Evolutionary conservation across 2,329 filamentous ascomycete genomes (phyloP), one percentile per base, ranked within the genome.

Genomic region (Orbilia javanica): DNA sequence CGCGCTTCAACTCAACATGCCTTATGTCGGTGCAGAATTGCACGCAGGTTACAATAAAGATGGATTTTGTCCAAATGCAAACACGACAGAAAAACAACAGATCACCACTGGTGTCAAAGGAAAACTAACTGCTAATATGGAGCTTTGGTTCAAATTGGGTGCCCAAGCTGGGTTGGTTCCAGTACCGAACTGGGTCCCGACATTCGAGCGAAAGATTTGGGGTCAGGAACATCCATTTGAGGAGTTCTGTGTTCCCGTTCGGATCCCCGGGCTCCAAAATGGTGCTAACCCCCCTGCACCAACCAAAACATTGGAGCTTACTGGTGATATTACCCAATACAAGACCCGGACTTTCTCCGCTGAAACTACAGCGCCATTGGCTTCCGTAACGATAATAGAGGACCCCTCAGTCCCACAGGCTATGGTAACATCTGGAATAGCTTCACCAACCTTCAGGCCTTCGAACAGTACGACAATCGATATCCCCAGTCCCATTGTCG

Each of bases 1-100:
- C 7, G 80, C 73, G 7, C 22, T 82, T 7, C 76, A 80, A 27
- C 34, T 81, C 22, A 72, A 75, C 4, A 31, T 81, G 39, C 81
- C 81, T 13, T 66, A 67, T 34, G 27, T 81, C 31, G 73, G 22
- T n/a, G 71, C 79, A 6, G 42, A 65, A 7, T 34, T 80, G 3
- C 36, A 62, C 39, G 68, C 73, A 8, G 80, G 72, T 20, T 81
- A 62, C 29, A 36, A 70, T 6, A 18, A 31, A 31, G 29, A 48
- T 8, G 73, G 73, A 5, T 46, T 71, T 29, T 77, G 73, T 25
- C 50, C 67, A 18, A 57, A 69, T 1, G 53, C 55, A 13, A 27
- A 65, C 18, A 57, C 20, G 34, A 48, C 64, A 15, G 65, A 65
- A 20, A 53, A 29, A 1, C 36, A 27, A 22, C 22, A 34, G 18